phyloP scores from a whole-genome alignment of 495 filamentous ascomycete species.

The Tuber brumale region DNA sequence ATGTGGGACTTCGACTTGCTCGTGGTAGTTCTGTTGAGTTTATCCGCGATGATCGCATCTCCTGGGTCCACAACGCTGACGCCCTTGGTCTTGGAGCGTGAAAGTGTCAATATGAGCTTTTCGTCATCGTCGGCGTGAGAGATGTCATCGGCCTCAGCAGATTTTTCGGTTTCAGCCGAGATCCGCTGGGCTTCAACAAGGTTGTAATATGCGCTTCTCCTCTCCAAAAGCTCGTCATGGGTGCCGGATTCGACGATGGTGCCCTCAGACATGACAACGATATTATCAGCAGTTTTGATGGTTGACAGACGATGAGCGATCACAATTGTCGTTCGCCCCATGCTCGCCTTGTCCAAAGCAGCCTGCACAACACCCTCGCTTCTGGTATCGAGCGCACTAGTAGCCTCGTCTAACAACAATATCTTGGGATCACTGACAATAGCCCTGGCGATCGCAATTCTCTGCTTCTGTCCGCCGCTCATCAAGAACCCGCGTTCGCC shows the following conservation, averaged over 20 bases:
- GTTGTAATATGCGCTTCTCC: conserved; percentile 59
- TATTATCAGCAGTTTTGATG: conserved; percentile 89
- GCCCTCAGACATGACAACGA: conserved; percentile 83
- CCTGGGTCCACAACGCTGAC: conserved; percentile 52
- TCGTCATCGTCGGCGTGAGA: conserved; percentile 48
- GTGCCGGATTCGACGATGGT: conserved; percentile 83
- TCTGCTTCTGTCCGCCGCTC: conserved; percentile 93
- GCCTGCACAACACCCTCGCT: conserved; percentile 92
- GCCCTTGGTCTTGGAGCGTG: conserved; percentile 26
- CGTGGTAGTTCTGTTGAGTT: conserved; percentile 58
- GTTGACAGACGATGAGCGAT: conserved; percentile 94
- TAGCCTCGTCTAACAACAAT: conserved; percentile 89
- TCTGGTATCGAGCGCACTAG: conserved; percentile 89
- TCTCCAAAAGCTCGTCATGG: conserved; percentile 62
- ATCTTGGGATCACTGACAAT: conserved; percentile 95
- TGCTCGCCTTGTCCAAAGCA: conserved; percentile 76
- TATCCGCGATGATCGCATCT: conserved; percentile 51
- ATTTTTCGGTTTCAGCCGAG: conserved; percentile 55
- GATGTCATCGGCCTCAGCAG: conserved; percentile 45
- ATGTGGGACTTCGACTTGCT: conserved; percentile 63
- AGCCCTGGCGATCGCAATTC: conserved; percentile 75
- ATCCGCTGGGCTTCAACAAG: conserved; percentile 77
- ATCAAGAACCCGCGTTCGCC: conserved; percentile 90
- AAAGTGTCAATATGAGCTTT: conserved; percentile 48
- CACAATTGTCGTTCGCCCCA: conserved; percentile 90